Conservation (phyloP, 441 rosid genomes). For the Populus tomentosa region DNA sequence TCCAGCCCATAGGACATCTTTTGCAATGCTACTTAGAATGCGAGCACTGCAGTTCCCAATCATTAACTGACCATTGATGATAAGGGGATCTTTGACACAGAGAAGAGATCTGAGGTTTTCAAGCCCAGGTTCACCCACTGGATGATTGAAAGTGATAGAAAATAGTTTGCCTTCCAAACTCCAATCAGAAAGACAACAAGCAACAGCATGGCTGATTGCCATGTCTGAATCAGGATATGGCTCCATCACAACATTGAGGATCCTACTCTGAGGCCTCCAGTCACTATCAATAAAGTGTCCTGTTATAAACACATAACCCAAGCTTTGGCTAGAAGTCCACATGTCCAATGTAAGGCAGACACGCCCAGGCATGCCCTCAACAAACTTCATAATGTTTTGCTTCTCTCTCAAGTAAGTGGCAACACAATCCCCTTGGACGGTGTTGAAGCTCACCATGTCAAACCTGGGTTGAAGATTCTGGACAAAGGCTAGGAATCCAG, state of each 20-base stretch:
- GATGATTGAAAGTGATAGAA: slow-evolving; percentile 62
- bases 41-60: slow-evolving; percentile 66
- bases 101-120: slow-evolving; percentile 68
- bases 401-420: too few relatives aligned
- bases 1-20: slow-evolving; percentile 50
- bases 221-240: slow-evolving; percentile 20
- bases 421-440: too few relatives aligned
- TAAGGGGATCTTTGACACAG: slow-evolving; percentile 61
- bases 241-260: slow-evolving; percentile 59
- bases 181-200: slow-evolving; percentile 86
- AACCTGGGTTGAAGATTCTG: too few relatives aligned
- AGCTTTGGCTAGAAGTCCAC: too few relatives aligned
- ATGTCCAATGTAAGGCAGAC: too few relatives aligned
- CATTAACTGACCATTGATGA: slow-evolving; percentile 75
- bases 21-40: slow-evolving; percentile 49
- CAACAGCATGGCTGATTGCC: slow-evolving; percentile 74
- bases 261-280: slow-evolving; percentile 40
- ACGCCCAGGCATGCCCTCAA: too few relatives aligned
- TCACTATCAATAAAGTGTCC: too few relatives aligned
- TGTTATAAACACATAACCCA: too few relatives aligned
- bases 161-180: slow-evolving; percentile 73
- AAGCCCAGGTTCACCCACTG: slow-evolving; percentile 43
- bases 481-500: too few relatives aligned
- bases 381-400: too few relatives aligned
- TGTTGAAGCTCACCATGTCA: too few relatives aligned